Conservation (phyloP, 2,329 filamentous ascomycete genomes). For the Alternaria solani region DNA sequence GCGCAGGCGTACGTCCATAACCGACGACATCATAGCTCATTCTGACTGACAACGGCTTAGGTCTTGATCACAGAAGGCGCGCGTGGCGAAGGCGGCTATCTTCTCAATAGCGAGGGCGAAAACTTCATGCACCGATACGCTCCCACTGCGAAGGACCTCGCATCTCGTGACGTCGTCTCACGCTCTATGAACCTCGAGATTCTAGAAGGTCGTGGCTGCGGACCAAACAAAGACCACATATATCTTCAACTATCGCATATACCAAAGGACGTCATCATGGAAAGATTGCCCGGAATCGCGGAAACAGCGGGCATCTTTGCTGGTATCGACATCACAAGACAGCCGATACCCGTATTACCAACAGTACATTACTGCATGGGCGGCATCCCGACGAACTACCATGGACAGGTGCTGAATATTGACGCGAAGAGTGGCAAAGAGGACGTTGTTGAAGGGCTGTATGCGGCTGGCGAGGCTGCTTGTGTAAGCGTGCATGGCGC, state of each 20-base stretch:
- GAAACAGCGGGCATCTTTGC: conserved; percentile 61
- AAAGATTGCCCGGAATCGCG: conserved; percentile 59
- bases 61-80: conserved; percentile 60
- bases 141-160: conserved; percentile 60
- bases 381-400: conserved; percentile 60
- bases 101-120: conserved; percentile 59
- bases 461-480: conserved; percentile 59
- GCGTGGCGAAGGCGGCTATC: conserved; percentile 60
- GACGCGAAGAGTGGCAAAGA: conserved; percentile 44
- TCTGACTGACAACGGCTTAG: conserved; percentile 9
- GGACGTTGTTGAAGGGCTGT: conserved; percentile 56
- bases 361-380: conserved; percentile 64
- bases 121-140: conserved; percentile 63
- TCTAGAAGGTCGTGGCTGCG: conserved; percentile 56
- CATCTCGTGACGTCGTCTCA: conserved; percentile 58
- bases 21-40: not conserved
- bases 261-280: conserved; percentile 57
- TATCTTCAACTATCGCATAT: conserved; percentile 59
- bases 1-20: conserved; percentile 52
- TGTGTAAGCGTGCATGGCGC: conserved; percentile 61
- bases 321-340: conserved; percentile 59
- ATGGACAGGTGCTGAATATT: conserved; percentile 57
- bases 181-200: conserved; percentile 61
- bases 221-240: conserved; percentile 58
- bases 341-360: conserved; percentile 61